Evolutionary conservation across 1,139 yeast genomes (phyloP), one percentile per base, ranked within the genome.

Genomic region (Spencermartinsiella ligniputridi): DNA sequence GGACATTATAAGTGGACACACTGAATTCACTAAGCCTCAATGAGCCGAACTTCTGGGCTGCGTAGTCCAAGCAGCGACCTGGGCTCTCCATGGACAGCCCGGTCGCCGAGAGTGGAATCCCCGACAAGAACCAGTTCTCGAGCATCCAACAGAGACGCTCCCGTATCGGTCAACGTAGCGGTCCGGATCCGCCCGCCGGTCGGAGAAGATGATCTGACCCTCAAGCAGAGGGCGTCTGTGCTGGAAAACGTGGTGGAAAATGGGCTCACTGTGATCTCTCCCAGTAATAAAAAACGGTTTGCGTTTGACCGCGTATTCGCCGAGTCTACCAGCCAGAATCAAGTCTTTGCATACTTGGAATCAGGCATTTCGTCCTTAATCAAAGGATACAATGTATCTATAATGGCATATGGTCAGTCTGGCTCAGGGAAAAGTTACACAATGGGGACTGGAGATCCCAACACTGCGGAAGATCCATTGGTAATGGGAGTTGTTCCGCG

Each of bases 401-500:
- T 62, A 22, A 54, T 62, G 58, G 65, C 66, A 1, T 61, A 62
- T 39, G 67, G 67, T 35, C 67, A 61, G 43, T 54, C 62, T 13
- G 67, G 66, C 1, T 56, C 64, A 1, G 67, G 67, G 4, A 62
- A 62, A 42, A 60, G 64, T 35, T 61, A 54, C 44, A 61, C 67
- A 3, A 61, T 62, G 64, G 64, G 64, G 13, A 58, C 62, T 2
- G 57, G 47, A 18, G 49, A 43, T 20, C 48, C 44, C n/a, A 35
- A 9, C 24, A 34, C 37, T 2, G 20, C 33, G 13, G 35, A 18
- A 25, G 48, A 49, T 27, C 40, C 44, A 3, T 35, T 38, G 11
- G 24, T 46, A 4, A 43, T 48, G 47, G 62, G 62, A 1, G 42
- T 58, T 2, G 49, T 55, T 9, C 50, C 50, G 4, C 40, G 61